Evolutionary conservation across 345 rosid species (phyloP).

Genomic region (Salix viminalis): DNA sequence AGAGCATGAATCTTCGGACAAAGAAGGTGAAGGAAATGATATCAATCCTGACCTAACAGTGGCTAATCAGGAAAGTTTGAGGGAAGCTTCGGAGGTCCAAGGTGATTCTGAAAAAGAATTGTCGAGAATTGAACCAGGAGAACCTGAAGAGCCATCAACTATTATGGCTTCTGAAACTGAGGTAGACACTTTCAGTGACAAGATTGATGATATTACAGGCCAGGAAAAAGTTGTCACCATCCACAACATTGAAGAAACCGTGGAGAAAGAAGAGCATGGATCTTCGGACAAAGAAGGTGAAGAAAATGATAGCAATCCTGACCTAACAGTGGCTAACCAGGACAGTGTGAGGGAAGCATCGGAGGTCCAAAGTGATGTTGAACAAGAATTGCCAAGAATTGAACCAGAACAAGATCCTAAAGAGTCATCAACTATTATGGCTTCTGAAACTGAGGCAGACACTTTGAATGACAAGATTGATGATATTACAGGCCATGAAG

Average conservation of each 20-base stretch:
- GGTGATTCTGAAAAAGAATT: no score
- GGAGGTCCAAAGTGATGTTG: no score
- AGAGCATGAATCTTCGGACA: not conserved
- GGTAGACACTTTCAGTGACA: not conserved
- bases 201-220: not conserved
- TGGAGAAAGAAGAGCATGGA: not conserved
- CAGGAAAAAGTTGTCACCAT: not conserved
- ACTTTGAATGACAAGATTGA: not conserved
- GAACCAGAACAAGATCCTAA: constrained; percentile 7
- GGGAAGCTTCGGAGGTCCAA: not conserved
- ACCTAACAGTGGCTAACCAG: not conserved
- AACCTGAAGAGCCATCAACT: constrained; percentile 1
- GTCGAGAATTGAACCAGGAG: not conserved
- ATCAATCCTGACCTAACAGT: not conserved
- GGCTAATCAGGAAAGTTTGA: not conserved
- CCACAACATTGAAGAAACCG: constrained; percentile 9
- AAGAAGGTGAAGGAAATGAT: not conserved
- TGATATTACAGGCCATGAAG: not conserved
- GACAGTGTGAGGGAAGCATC: not conserved
- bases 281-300: not conserved
- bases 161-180: constrained; percentile 1
- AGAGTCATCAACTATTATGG: not conserved
- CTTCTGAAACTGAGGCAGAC: constrained; percentile 1
- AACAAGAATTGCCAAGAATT: not conserved
- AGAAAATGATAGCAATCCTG: not conserved